Evolutionary conservation across 1,284 basidiomycete genomes (phyloP).

Genomic region (Neotropicomus parvogracilis): DNA sequence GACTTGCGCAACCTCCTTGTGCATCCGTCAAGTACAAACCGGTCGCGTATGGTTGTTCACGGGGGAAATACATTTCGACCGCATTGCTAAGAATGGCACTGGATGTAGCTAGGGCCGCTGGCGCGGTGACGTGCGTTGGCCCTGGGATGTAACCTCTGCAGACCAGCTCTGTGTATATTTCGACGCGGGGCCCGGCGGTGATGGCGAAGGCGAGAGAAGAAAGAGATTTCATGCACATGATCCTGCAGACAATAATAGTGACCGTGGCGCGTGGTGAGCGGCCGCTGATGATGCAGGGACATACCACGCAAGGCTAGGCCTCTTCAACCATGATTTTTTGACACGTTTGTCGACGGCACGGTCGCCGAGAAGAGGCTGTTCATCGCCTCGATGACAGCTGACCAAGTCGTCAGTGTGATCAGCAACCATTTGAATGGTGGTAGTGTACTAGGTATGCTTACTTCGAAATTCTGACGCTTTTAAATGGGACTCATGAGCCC

Average conservation of each 20-base stretch:
- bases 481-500: no score
- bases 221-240: slow-evolving; percentile 5
- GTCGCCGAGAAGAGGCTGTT: no score
- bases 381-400: no score
- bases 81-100: background rate
- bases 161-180: slow-evolving; percentile 9
- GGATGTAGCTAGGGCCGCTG: no score
- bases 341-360: no score
- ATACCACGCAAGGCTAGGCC: slow-evolving; percentile 5
- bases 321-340: background rate
- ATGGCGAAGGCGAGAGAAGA: slow-evolving; percentile 4
- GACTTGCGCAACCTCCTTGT: background rate
- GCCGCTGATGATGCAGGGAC: no score
- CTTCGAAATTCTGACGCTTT: no score
- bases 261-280: no score
- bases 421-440: no score
- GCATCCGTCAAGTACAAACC: background rate
- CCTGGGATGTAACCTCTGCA: slow-evolving; percentile 1
- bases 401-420: no score
- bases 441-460: no score
- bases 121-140: no score
- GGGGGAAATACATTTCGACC: background rate
- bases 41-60: background rate
- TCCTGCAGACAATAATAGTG: background rate
- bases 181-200: slow-evolving; percentile 6